phyloP scores from a whole-genome alignment of 805 yeast species.

The Candida argentea region DNA sequence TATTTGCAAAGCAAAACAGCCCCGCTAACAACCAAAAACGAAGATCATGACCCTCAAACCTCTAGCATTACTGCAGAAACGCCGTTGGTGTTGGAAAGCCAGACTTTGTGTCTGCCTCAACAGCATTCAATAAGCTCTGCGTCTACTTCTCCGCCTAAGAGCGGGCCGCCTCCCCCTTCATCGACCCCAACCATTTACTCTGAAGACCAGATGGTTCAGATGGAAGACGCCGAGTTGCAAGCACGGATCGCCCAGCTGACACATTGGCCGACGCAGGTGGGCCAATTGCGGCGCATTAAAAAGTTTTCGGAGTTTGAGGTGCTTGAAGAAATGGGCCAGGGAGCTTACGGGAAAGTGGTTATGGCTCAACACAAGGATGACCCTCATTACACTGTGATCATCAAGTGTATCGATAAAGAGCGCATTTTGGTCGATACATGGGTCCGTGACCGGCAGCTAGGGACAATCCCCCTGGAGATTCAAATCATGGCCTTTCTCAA shows the following conservation, averaged over 20 bases:
- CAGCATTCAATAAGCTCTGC: too few species aligned
- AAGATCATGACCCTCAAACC: too few species aligned
- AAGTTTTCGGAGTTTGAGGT: constrained; percentile 61
- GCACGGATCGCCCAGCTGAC: constrained; percentile 25
- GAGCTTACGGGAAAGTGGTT: constrained; percentile 93
- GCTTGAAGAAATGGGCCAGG: constrained; percentile 81
- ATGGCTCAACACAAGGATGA: constrained; percentile 62
- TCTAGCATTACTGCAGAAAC: too few species aligned
- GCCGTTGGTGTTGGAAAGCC: too few species aligned
- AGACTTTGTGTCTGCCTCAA: too few species aligned
- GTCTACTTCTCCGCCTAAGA: too few species aligned
- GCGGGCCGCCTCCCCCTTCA: background rate
- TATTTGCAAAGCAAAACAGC: too few species aligned
- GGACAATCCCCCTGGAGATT: constrained; percentile 94
- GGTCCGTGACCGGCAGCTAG: constrained; percentile 86
- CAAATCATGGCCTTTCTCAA: constrained; percentile 82
- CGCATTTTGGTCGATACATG: constrained; percentile 93
- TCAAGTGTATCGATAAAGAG: constrained; percentile 86
- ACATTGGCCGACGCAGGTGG: constrained; percentile 44
- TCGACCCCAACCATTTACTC: constrained; percentile 14
- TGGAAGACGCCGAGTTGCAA: constrained; percentile 37
- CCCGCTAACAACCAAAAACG: too few species aligned
- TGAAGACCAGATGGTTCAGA: constrained; percentile 32
- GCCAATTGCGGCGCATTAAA: constrained; percentile 60
- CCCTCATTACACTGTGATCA: constrained; percentile 55